Evolutionary conservation across 768 basidiomycete species (phyloP).

Genomic region (Lactifluus echinatus): DNA sequence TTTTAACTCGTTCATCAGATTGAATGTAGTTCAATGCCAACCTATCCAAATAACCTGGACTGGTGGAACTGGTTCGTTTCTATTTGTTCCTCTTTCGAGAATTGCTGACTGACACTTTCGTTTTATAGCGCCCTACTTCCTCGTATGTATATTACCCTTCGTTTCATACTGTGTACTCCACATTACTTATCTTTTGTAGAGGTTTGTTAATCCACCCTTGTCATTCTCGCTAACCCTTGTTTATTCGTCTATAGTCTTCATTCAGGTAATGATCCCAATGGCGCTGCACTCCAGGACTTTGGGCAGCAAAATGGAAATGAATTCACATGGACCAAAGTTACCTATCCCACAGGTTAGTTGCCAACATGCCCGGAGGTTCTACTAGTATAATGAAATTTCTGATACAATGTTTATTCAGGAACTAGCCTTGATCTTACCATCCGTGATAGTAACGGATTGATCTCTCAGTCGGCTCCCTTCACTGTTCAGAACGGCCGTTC

Average conservation of each 20-base stretch:
- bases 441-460: slow-evolving; percentile 48
- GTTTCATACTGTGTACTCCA: background rate
- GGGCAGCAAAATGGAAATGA: slow-evolving; percentile 32
- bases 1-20: slow-evolving; percentile 27
- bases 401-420: slow-evolving; percentile 27
- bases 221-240: background rate
- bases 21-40: slow-evolving; percentile 45
- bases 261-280: slow-evolving; percentile 39
- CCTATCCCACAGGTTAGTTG: slow-evolving; percentile 38
- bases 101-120: slow-evolving; percentile 11
- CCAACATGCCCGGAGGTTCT: background rate
- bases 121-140: slow-evolving; percentile 46
- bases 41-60: slow-evolving; percentile 46
- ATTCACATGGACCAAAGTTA: slow-evolving; percentile 44
- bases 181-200: slow-evolving; percentile 21
- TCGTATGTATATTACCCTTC: slow-evolving; percentile 38
- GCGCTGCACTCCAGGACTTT: slow-evolving; percentile 39
- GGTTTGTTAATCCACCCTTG: slow-evolving; percentile 29
- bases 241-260: slow-evolving; percentile 36
- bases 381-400: background rate
- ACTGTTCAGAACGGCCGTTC: slow-evolving; percentile 32
- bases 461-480: slow-evolving; percentile 45
- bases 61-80: slow-evolving; percentile 39
- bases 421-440: slow-evolving; percentile 48
- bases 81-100: background rate